Base-by-base conservation (phyloP, 768 basidiomycete species). In the Hygrophorus pudorinus region DNA sequence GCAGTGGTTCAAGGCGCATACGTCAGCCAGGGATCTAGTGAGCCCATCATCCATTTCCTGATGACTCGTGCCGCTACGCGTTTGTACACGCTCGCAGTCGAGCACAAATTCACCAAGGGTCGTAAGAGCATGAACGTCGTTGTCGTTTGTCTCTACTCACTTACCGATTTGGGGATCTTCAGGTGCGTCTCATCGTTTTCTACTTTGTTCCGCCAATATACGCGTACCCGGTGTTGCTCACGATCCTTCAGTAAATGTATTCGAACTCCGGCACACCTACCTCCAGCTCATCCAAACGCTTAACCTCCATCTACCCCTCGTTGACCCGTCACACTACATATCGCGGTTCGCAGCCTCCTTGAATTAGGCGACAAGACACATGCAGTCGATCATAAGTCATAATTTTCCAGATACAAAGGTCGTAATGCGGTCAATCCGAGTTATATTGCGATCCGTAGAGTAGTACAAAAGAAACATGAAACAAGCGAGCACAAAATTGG, bases 311-410 rank as follows among this genome's bases (percentile, higher is more conserved):
- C 73, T 92, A 5, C 91, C 91, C 0, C 76, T 91, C 32, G 83
- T 97, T 55, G 94, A 99, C 57, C 94, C 96, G 0, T 89, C 91
- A 0, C 88, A 97, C 60, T 98, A 93, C 65, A 96, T 97, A 53
- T 84, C 87, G 20, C 86, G 96, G 29, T 99, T 98, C 55, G 84
- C 93, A 12, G 81, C 90, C 73, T 96, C 7, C 83, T 99, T 38
- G 93, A 96, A 60, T 97, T 99, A 52, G 93, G 93, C 3, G 91
- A 93, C 38, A 90, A 94, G 58, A 92, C 89, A 1, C 79, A 86
- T 54, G 80, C 77, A 48, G 91, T 99, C 4, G 91, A 93, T 1
- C 79, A 83, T 3, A 94, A 99, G 57, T 96, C 96, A 93, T 99
- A 76, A 84, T 88, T n/a, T n/a, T n/a, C n/a, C n/a, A n/a, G n/a